These are phyloP conservation scores for Barnettozyma hawaiiensis DNA, from an alignment of 1,139 yeast genomes.

Conservation along the genomic window DNA sequence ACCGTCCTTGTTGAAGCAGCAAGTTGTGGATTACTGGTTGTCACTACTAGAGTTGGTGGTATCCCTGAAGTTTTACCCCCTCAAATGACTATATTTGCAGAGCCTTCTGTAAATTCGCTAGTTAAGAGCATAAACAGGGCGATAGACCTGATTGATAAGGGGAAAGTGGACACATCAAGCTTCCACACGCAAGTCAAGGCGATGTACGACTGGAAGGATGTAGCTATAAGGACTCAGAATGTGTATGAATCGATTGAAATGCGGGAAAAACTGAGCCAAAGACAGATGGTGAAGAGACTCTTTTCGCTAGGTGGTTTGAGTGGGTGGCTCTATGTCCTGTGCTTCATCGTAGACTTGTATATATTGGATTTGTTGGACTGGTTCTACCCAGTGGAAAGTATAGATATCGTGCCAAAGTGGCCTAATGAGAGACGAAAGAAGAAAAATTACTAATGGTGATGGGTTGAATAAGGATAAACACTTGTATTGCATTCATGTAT, in stretches of 20 bases:
- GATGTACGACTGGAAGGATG: conserved; percentile 93
- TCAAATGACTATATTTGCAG: conserved; percentile 90
- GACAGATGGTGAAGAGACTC: conserved; percentile 47
- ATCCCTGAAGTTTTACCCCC: conserved; percentile 93
- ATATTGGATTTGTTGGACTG: conserved; percentile 59
- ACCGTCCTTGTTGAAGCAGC: conserved; percentile 98
- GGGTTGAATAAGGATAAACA: too few relatives aligned
- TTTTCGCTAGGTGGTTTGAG: conserved; percentile 63
- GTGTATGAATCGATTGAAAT: conserved; percentile 57
- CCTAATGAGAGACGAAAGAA: conserved; percentile 46
- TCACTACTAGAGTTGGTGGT: conserved; percentile 95
- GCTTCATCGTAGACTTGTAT: conserved; percentile 51
- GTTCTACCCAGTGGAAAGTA: conserved; percentile 58
- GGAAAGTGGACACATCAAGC: conserved; percentile 58
- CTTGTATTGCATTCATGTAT: too few relatives aligned
- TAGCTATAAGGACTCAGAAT: conserved; percentile 77
- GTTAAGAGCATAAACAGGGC: conserved; percentile 67
- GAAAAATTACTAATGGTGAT: too few relatives aligned
- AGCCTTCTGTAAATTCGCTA: conserved; percentile 78
- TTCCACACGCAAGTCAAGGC: conserved; percentile 74
- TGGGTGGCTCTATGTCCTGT: conserved; percentile 52
- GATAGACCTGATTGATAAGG: conserved; percentile 49
- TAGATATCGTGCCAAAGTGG: conserved; percentile 50
- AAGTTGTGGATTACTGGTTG: conserved; percentile 88
- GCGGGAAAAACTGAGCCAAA: conserved; percentile 39